Base-by-base conservation (phyloP, 176 grass and related monocot species). In the Leersia perrieri region DNA sequence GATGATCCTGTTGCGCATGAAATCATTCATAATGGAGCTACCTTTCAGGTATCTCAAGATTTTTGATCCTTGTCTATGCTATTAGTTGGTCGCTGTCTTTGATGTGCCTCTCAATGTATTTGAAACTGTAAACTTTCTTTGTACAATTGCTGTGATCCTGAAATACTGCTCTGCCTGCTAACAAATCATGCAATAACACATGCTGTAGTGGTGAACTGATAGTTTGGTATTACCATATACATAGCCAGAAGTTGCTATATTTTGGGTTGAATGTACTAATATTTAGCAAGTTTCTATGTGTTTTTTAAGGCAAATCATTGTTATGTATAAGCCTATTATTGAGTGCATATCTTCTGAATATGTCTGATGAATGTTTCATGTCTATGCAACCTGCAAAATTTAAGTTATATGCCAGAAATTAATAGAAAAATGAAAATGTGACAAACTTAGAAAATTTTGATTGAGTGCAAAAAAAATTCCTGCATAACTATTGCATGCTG, bases 11-110 rank as follows among this genome's bases (percentile, higher is more conserved):
- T 96, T 84, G 88, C 87, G 58, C 97, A 99, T 88, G 93, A 99
- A 65, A 92, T 99, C 75, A 87, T 99, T 87, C 97, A 99, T 76
- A 99, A 99, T 70, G 93, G 97, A 15, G 88, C 92, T 68, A 96
- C 97, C 25, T 99, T 99, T 93, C 97, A 99, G 91, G 97, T 96
- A 79, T 75, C 53, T 69, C 38, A 38, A 75, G 1, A 1, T 53
- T 81, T 32, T 64, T 33, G 15, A 36, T 76, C 65, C 18, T 11
- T 73, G 5, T 49, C 3, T 44, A 66, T 58, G 12, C 15, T 34
- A 53, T 84, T 53, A 41, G n/a, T 69, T 70, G 23, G 23, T 80
- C 80, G 32, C 15, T 67, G 3, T 69, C 6, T 47, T 12, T 70
- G 22, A 5, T 33, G 9, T 31, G 60, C 74, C 11, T 33, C 35